Base-by-base conservation (phyloP, 1,139 yeast genomes). In the Kodamaea anthophila region DNA sequence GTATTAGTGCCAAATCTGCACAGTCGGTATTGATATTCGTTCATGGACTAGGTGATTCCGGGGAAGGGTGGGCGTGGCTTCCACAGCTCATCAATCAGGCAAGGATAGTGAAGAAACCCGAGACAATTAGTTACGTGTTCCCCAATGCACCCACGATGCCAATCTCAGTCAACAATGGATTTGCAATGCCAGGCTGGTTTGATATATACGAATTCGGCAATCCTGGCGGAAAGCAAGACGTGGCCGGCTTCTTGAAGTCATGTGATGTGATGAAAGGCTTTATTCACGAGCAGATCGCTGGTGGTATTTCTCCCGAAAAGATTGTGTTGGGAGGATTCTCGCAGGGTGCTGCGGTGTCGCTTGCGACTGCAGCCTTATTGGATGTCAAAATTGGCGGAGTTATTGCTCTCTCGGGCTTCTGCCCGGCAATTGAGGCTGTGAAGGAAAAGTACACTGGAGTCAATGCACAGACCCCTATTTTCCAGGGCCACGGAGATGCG, bases 41-140 rank as follows among this genome's bases (percentile, higher is more conserved):
- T 33, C 98, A 91, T 49, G 98, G 98, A 0, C 65, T 91, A 12
- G 98, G 98, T 7, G 98, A 88, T 50, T 55, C 83, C 2, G 96
- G 96, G 5, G 65, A 70, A 16, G 97, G 97, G 2, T 91, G 96
- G 96, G 63, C 74, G 21, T 85, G 85, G 65, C 58, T 91, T 23
- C 76, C 82, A 5, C 75, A 75, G 30, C 39, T 65, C 24, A 48
- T 69, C 23, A 55, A 56, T 16, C 65, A 61, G 34, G 41, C 70
- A 31, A 65, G 55, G 26, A 64, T 59, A 26, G 56, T 74, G 13
- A 57, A 67, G 10, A 62, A 65, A 12, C 67, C 74, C 31, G 72
- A 72, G 22, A 71, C 75, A 35, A 75, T 86, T 41, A 79, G 79
- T 44, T 87, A 82, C 47, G 70, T 88, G 11, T 84, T 91, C 46